These are phyloP conservation scores for Aurifilum marmelostoma DNA, from an alignment of 2,329 filamentous ascomycete species.

Conservation along the genomic window DNA sequence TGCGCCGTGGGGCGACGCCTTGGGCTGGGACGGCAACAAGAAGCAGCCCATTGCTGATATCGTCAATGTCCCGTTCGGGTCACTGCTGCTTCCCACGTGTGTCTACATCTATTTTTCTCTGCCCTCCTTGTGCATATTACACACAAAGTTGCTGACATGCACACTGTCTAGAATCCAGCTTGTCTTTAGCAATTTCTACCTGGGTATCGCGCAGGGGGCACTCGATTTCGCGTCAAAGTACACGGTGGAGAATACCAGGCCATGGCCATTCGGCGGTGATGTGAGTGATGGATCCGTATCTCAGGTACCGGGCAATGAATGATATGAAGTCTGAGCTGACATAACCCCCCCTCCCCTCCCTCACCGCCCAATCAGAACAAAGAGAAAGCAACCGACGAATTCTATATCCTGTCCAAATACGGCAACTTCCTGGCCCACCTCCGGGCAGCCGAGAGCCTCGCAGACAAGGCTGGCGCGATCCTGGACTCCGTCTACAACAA, in stretches of 20 bases:
- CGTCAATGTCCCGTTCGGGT: slow-evolving; percentile 57
- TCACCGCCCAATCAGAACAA: slow-evolving; percentile 49
- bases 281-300: slow-evolving; percentile 38
- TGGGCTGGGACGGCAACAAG: slow-evolving; percentile 59
- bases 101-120: slow-evolving; percentile 23
- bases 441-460: slow-evolving; percentile 60
- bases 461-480: slow-evolving; percentile 57
- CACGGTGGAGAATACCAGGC: slow-evolving; percentile 57
- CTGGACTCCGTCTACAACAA: slow-evolving; percentile 51
- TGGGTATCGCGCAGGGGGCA: slow-evolving; percentile 64
- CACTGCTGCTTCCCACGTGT: slow-evolving; percentile 61
- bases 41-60: slow-evolving; percentile 55
- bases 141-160: no score
- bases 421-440: slow-evolving; percentile 67
- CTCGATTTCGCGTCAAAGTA: slow-evolving; percentile 59
- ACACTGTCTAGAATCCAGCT: slow-evolving; percentile 56
- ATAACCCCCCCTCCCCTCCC: background rate
- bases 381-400: slow-evolving; percentile 61
- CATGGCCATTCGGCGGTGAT: slow-evolving; percentile 68
- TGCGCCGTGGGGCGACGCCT: slow-evolving; percentile 62
- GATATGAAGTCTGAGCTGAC: background rate
- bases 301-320: no score
- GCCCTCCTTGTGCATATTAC: no score
- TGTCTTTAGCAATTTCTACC: slow-evolving; percentile 68
- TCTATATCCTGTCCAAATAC: slow-evolving; percentile 67